Base-by-base conservation (phyloP, 352 stramenopile species). In the Pythium chondricola region DNA sequence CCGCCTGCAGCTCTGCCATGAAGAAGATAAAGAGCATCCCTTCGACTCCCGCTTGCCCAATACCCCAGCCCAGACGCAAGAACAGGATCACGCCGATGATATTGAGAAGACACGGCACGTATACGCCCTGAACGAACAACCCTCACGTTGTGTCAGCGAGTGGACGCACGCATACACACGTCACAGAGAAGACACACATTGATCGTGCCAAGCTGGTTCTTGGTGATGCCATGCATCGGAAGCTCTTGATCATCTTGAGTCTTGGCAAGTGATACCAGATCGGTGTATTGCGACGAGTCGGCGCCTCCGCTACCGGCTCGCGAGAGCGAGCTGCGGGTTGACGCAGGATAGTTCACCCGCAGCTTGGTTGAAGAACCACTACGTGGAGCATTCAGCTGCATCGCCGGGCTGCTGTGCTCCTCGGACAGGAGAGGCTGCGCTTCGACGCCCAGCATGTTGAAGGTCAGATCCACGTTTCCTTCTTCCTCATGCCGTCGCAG, bases 11-110 rank as follows among this genome's bases (percentile, higher is more conserved):
- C 42, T 87, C 78, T 14, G 74, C 67, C 36, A 80, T 50, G 42
- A 88, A 67, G 41, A 93, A 74, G 18, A 91, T 95, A 4, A 82
- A 66, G 6, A 78, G 25, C 42, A 90, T 85, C 31, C 75, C 85
- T 20, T 88, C 50, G 10, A 76, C 69, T 4, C 86, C 86, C 0
- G 86, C 86, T 57, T 96, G 86, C 0, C 77, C 85, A 3, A 91
- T 69, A 30, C 88, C 88, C 74, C 75, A 93, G 4, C 81, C 78
- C 16, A 95, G 74, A 4, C 84, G 81, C 10, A 95, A 75, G 53
- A 95, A 96, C 18, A 96, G 53, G 39, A 96, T 92, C 22, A 96
- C 83, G 30, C 86, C 84, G 31, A 95, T 87, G 65, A 96, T 96
- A 57, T 93, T 94, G 52, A 95, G 71, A 20, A 95, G 68, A 54